Evolutionary conservation across 306 rosid genomes (phyloP).

Genomic region (Sechiopsis laciniata): DNA sequence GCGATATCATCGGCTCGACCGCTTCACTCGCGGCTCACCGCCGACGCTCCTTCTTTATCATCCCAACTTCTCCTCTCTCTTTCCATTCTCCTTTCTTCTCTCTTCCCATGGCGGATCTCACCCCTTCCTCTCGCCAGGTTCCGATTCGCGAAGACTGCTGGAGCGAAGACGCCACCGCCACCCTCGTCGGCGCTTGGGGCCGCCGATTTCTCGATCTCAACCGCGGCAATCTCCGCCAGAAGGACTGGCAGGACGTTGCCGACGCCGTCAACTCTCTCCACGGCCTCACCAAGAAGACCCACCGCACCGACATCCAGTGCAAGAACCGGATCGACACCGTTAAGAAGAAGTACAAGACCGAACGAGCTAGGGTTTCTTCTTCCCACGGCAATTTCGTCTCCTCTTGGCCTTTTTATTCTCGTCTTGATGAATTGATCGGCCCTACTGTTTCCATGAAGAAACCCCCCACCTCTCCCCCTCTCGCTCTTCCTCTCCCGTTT

Average conservation of each 20-base stretch:
- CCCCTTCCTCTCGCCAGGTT: constrained; percentile 45
- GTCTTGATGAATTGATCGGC: constrained; percentile 61
- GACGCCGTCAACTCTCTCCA: constrained; percentile 92
- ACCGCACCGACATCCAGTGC: constrained; percentile 94
- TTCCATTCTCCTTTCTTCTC: not conserved
- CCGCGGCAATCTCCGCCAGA: constrained; percentile 97
- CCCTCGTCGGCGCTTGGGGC: constrained; percentile 91
- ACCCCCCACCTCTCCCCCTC: constrained; percentile 41
- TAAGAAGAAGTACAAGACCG: constrained; percentile 90
- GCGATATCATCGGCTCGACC: constrained; percentile 53
- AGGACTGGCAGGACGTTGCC: constrained; percentile 98
- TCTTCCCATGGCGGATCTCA: constrained; percentile 48
- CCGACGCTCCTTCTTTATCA: constrained; percentile 14
- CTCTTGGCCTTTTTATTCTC: constrained; percentile 68
- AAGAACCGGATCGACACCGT: constrained; percentile 93
- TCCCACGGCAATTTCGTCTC: constrained; percentile 51
- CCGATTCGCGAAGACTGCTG: constrained; percentile 98
- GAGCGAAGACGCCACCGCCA: constrained; percentile 86
- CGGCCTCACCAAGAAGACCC: constrained; percentile 83
- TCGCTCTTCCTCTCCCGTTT: constrained; percentile 54
- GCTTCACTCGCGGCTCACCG: constrained; percentile 57
- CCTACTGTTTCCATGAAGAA: constrained; percentile 46
- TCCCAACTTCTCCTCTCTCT: not conserved
- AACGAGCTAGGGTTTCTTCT: constrained; percentile 72
- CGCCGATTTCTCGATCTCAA: constrained; percentile 83